Percentiles rank a stretch among this genome's conserved stretches.
phyloP scores from a whole-genome alignment of 768 basidiomycete genomes.

The Agaricus blazei region DNA sequence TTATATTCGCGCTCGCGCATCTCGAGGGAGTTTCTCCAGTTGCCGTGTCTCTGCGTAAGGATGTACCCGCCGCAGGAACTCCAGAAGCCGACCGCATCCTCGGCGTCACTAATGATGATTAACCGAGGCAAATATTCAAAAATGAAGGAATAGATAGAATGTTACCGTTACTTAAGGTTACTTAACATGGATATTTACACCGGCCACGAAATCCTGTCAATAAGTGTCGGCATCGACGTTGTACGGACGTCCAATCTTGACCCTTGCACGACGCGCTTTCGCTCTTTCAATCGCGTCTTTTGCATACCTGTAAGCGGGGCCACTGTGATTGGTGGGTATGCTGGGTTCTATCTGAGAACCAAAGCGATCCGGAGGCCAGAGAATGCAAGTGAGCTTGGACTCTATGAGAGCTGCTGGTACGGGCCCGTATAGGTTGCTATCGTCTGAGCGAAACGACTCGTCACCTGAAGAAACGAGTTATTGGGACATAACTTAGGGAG shows the following conservation, averaged over 20 bases:
- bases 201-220: background rate
- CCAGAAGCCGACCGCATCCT: constrained; percentile 40
- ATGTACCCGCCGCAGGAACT: constrained; percentile 39
- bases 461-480: constrained; percentile 39
- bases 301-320: constrained; percentile 23
- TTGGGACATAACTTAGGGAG: background rate
- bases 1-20: constrained; percentile 40
- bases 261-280: constrained; percentile 31
- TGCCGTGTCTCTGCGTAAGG: constrained; percentile 36
- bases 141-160: background rate
- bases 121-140: constrained; percentile 26
- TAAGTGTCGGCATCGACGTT: constrained; percentile 6
- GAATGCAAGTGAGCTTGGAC: constrained; percentile 41
- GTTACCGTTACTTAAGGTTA: background rate
- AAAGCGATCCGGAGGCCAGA: constrained; percentile 49
- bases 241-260: constrained; percentile 18
- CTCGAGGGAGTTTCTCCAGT: constrained; percentile 40
- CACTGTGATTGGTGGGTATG: constrained; percentile 12
- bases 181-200: background rate
- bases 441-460: constrained; percentile 59
- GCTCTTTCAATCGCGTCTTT: constrained; percentile 36
- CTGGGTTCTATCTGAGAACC: constrained; percentile 24
- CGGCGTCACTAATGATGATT: constrained; percentile 18
- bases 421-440: constrained; percentile 71
- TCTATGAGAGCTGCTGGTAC: constrained; percentile 46